Base-by-base conservation (phyloP, 2,329 filamentous ascomycete species). In the Botryotinia calthae region DNA sequence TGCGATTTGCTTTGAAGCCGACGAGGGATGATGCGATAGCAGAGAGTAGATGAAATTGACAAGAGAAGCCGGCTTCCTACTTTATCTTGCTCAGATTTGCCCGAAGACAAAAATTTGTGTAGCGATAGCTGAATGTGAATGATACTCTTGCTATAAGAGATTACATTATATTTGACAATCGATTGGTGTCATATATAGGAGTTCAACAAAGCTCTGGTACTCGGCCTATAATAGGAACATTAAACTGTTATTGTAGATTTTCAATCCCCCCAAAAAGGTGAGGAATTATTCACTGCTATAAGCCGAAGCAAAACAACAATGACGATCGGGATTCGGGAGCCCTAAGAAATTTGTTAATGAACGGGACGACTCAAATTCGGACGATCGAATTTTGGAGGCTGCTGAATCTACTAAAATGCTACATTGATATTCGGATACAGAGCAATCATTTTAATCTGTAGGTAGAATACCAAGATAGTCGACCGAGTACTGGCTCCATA, bases 1-100 rank as follows among this genome's bases (percentile, higher is more conserved):
- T 75, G 16, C 61, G 69, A 1, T 70, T 75, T 63, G 28, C 14
- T 65, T 65, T 65, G 62, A 65, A 65, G 40, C 42, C 40, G 12
- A 25, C 62, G 7, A 65, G 62, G 20, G 40, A 46, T 4, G 16
- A 31, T 31, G 5, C 6, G 14, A 31, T 40, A 31, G n/a, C 20
- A 46, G 40, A 65, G 18, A 46, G 59, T n/a, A 62, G 22, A n/a
- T 62, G 12, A 22, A 40, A 40, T 40, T 40, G 22, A 62, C 14
- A 16, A 16, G 12, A 40, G 12, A 62, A 18, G 59, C 25, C 12
- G 7, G 51, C n/a, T 28, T 56, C n/a, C n/a, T 7, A 18, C 6
- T 18, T 56, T 28, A 14, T 56, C 51, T 28, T 56, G 51, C 51
- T 8, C 7, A 56, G 14, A 56, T 28, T 31, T 56, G 5, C 7